Evolutionary conservation across 768 basidiomycete species (phyloP), one percentile per base, ranked within the genome.

Genomic region (Suillus alpinus): DNA sequence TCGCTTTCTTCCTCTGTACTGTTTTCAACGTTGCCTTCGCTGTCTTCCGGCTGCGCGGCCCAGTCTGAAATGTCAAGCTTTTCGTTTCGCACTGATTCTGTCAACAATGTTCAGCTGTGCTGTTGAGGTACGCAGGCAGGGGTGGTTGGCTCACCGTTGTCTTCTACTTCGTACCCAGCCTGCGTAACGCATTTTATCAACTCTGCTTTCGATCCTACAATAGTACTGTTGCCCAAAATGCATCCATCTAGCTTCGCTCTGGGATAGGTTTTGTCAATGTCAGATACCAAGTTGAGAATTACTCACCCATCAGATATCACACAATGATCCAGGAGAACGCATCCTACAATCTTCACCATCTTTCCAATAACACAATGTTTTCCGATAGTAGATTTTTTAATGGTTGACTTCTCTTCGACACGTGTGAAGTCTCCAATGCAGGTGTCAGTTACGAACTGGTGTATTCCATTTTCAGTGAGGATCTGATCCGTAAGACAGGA

Each of bases 291-390:
- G n/a, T 29, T 14, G 34, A 56, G 36, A 26, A 43, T 18, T 14
- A 20, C 66, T 62, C 63, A 94, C 95, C 94, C 93, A 60, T 96
- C 94, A 46, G 84, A 90, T 13, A 98, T 77, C 4, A 91, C 82
- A 66, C 94, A 95, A 67, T 96, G 94, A 69, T 97, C 95, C 64
- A 95, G 80, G 26, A 98, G 71, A 7, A 96, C 83, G 65, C 91
- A 95, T 12, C 91, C 90, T 2, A 80, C 80, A 51, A 98, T 86
- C 72, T 86, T 92, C n/a, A 83, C 89, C 80, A 88, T 88, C 71
- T 85, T 89, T 3, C 93, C 93, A 57, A 95, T 89, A 16, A 86
- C 76, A 65, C 93, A 95, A 70, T 95, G 94, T 61, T 87, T 81
- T 9, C 92, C 92, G 34, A 94, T 83, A 18, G 92, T 80, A 2